phyloP scores from a whole-genome alignment of 441 rosid species.

The Viola pubescens region DNA sequence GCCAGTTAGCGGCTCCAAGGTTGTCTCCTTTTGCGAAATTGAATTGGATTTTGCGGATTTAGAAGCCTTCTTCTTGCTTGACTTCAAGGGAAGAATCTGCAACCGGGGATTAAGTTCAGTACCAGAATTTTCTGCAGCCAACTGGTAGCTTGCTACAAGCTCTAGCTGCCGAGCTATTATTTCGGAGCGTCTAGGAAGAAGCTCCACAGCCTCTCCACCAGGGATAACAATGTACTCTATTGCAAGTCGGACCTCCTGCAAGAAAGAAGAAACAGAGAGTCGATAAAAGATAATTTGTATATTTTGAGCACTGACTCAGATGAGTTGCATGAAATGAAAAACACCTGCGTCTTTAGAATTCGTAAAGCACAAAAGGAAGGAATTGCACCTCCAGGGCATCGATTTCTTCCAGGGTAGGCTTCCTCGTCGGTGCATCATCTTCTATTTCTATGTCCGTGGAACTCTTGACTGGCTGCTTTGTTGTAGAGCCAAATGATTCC shows the following conservation, averaged over 20 bases:
- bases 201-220: slow-evolving; percentile 94
- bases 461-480: slow-evolving; percentile 28
- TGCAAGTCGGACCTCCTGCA: slow-evolving; percentile 84
- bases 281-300: background rate
- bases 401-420: slow-evolving; percentile 89
- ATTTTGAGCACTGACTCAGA: background rate
- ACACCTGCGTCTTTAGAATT: slow-evolving; percentile 4
- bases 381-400: slow-evolving; percentile 86
- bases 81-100: slow-evolving; percentile 77
- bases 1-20: slow-evolving; percentile 20
- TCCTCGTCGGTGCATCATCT: slow-evolving; percentile 74
- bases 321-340: background rate
- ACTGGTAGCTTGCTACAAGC: slow-evolving; percentile 82
- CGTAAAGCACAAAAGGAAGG: slow-evolving; percentile 8
- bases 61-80: slow-evolving; percentile 37
- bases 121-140: slow-evolving; percentile 80
- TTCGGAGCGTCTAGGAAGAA: slow-evolving; percentile 81
- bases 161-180: slow-evolving; percentile 77
- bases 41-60: slow-evolving; percentile 28
- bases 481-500: slow-evolving; percentile 47
- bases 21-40: slow-evolving; percentile 14
- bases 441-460: slow-evolving; percentile 59
- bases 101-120: slow-evolving; percentile 68
- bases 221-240: slow-evolving; percentile 94
- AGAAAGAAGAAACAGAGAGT: slow-evolving; percentile 13